Percentiles rank a stretch among this genome's conserved stretches.
phyloP scores from a whole-genome alignment of 148 eudicot genomes.

The Rhododendron molle region DNA sequence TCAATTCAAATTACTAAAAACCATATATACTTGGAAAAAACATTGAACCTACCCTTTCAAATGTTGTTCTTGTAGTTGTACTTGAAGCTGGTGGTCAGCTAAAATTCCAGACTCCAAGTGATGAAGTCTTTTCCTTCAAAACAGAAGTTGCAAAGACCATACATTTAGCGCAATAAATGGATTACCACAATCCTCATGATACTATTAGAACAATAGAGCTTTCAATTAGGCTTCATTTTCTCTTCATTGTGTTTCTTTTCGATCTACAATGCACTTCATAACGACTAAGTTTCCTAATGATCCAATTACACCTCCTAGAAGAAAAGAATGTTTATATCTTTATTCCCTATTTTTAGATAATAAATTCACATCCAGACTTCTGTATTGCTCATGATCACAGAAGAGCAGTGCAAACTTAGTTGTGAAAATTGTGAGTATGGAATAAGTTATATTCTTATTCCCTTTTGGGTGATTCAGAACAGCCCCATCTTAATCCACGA shows the following conservation, averaged over 20 bases:
- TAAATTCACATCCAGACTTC: not conserved
- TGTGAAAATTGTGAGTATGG: not conserved
- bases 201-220: not conserved
- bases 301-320: not conserved
- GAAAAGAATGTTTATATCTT: not conserved
- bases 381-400: not conserved
- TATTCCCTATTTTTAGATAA: not conserved
- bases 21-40: not conserved
- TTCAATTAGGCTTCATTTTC: not conserved
- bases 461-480: not conserved
- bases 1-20: not conserved
- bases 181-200: not conserved
- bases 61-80: slow-evolving; percentile 93
- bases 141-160: slow-evolving; percentile 69
- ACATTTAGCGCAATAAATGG: slow-evolving; percentile 9
- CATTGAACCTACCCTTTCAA: slow-evolving; percentile 74
- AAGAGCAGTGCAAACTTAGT: not conserved
- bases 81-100: slow-evolving; percentile 96
- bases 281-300: not conserved
- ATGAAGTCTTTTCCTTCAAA: slow-evolving; percentile 87
- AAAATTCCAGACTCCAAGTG: slow-evolving; percentile 92
- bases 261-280: not conserved
- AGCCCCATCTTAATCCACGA: not conserved
- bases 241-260: not conserved
- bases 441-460: not conserved